phyloP scores from a whole-genome alignment of 805 yeast species.

The Lachancea fermentati region DNA sequence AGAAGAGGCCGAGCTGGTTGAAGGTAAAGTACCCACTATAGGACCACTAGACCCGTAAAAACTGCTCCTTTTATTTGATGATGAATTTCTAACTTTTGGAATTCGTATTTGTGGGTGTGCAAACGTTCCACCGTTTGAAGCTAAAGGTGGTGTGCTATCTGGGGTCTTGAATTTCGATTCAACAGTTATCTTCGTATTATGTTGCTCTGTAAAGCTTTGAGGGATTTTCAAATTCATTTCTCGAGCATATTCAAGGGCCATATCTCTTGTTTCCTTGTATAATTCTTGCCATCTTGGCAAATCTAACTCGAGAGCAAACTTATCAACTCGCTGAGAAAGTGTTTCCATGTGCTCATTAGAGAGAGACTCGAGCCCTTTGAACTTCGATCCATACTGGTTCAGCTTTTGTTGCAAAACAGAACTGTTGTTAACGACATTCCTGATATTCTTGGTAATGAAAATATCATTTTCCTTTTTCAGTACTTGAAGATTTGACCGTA shows the following conservation, averaged over 20 bases:
- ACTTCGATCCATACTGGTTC: conserved; percentile 8
- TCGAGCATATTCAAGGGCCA: conserved; percentile 17
- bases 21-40: conserved; percentile 7
- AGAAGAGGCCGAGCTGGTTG: conserved; percentile 6
- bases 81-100: conserved; percentile 9
- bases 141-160: not conserved
- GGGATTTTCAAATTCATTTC: conserved; percentile 11
- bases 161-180: not conserved
- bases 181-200: not conserved
- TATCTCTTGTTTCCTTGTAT: conserved; percentile 14
- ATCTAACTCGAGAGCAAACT: conserved; percentile 11
- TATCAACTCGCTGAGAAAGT: conserved; percentile 10
- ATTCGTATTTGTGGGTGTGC: conserved; percentile 6
- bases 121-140: not conserved
- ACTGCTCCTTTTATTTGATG: conserved; percentile 20
- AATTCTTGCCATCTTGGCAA: conserved; percentile 18
- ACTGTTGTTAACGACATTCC: conserved; percentile 1
- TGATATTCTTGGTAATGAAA: conserved; percentile 1
- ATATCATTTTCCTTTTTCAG: conserved; percentile 4
- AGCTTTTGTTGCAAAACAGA: conserved; percentile 5
- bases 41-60: conserved; percentile 19
- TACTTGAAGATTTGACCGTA: conserved; percentile 5
- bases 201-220: conserved; percentile 3
- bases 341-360: conserved; percentile 10
- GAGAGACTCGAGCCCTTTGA: conserved; percentile 8